These are phyloP conservation scores for Ochetophila trinervis DNA, from an alignment of 306 rosid species.

Conservation along the genomic window DNA sequence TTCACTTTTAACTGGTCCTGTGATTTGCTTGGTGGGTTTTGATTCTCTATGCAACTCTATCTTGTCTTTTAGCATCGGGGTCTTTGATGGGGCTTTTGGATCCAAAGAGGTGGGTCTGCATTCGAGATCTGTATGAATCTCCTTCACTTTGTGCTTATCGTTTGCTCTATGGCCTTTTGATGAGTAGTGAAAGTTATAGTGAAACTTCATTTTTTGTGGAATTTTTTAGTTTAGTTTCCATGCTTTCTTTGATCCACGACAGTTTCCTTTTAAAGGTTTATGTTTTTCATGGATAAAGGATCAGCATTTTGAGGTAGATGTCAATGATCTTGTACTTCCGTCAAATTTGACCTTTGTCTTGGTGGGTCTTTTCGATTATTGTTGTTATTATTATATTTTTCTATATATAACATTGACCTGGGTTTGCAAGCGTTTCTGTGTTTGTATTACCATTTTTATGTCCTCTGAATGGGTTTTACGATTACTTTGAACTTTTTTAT, in stretches of 20 bases:
- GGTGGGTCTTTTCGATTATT: constrained; percentile 5
- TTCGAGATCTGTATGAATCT: constrained; percentile 39
- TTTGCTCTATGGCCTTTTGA: constrained; percentile 23
- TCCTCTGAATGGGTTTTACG: neutral
- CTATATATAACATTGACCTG: constrained; percentile 1
- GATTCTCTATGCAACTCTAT: constrained; percentile 22
- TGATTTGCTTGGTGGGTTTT: constrained; percentile 37
- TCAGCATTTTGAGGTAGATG: constrained; percentile 31
- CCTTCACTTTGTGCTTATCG: constrained; percentile 36
- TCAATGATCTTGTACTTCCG: constrained; percentile 5
- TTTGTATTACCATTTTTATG: neutral
- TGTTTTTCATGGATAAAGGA: constrained; percentile 15
- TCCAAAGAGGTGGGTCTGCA: constrained; percentile 33
- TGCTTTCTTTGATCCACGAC: constrained; percentile 18
- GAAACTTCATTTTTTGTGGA: constrained; percentile 21
- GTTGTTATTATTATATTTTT: neutral
- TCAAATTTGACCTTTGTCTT: constrained; percentile 4
- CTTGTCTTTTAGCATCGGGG: constrained; percentile 37
- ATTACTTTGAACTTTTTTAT: neutral
- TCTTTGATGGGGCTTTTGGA: constrained; percentile 33
- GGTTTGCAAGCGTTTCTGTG: constrained; percentile 15
- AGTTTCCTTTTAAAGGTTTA: constrained; percentile 11
- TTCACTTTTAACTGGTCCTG: constrained; percentile 35
- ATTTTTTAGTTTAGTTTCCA: constrained; percentile 9
- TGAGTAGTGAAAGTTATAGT: constrained; percentile 9